Evolutionary conservation across 2,329 filamentous ascomycete genomes (phyloP).

Genomic region (Aspergillus calidoustus): DNA sequence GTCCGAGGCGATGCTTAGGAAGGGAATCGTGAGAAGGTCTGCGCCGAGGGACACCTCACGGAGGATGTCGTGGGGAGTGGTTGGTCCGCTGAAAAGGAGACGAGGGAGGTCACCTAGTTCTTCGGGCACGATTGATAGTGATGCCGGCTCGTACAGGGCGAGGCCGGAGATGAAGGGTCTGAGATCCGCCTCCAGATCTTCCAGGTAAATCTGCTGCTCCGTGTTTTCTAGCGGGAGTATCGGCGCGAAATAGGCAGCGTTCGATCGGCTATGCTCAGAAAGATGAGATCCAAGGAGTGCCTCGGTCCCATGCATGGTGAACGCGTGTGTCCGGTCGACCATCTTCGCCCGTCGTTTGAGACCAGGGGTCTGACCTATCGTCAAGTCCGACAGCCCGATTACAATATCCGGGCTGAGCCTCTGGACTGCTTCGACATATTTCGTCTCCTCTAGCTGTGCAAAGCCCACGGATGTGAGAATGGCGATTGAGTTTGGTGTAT

Average conservation of each 20-base stretch:
- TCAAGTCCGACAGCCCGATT: constrained; percentile 75
- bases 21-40: constrained; percentile 79
- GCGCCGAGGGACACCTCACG: constrained; percentile 75
- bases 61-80: constrained; percentile 76
- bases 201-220: constrained; percentile 79
- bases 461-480: constrained; percentile 89
- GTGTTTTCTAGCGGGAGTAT: constrained; percentile 76
- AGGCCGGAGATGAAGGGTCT: constrained; percentile 66
- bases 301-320: constrained; percentile 72
- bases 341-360: constrained; percentile 80
- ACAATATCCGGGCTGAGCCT: constrained; percentile 79
- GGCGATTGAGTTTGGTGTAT: constrained; percentile 72
- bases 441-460: constrained; percentile 67
- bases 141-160: constrained; percentile 75
- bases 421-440: constrained; percentile 69
- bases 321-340: constrained; percentile 82
- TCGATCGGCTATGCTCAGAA: constrained; percentile 30
- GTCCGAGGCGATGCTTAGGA: constrained; percentile 76
- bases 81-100: constrained; percentile 72
- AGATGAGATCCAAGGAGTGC: constrained; percentile 44
- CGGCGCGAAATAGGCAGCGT: constrained; percentile 64
- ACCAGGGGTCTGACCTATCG: constrained; percentile 64
- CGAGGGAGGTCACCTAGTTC: constrained; percentile 69
- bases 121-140: constrained; percentile 69
- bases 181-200: constrained; percentile 70